Conservation (phyloP, 1,284 basidiomycete genomes). For the Cutaneotrichosporon cyanovorans region DNA sequence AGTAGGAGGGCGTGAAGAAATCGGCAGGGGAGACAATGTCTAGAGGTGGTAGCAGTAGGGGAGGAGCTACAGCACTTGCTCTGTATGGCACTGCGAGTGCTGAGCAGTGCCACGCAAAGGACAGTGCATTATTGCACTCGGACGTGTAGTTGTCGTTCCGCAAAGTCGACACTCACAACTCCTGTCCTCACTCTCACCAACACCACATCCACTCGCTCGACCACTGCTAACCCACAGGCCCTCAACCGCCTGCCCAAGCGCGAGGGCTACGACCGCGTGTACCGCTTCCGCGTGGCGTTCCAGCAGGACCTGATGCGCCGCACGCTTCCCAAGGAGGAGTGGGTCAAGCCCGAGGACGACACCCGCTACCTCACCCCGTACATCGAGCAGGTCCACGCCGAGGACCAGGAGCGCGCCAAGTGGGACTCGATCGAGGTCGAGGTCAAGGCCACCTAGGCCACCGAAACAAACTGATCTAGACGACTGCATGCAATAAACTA, state of each 20-base stretch:
- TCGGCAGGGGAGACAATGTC: no score
- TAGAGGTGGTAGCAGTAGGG: no score
- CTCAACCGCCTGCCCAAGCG: conserved; percentile 68
- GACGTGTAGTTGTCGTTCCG: background rate
- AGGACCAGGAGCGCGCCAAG: conserved; percentile 68
- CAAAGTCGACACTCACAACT: background rate
- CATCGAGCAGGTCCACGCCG: conserved; percentile 65
- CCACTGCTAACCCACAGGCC: conserved; percentile 53
- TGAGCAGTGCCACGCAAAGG: no score
- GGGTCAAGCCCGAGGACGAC: conserved; percentile 74
- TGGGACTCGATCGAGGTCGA: conserved; percentile 67
- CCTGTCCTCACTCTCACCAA: background rate
- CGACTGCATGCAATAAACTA: background rate
- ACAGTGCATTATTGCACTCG: no score
- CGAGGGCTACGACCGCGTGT: conserved; percentile 84
- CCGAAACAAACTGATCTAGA: conserved; percentile 3
- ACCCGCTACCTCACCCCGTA: conserved; percentile 79
- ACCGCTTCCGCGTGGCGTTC: conserved; percentile 76
- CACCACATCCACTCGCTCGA: no score
- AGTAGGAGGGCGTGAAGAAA: no score
- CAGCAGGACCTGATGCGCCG: conserved; percentile 75
- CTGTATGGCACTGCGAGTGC: no score
- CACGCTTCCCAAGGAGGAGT: conserved; percentile 75
- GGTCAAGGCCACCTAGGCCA: conserved; percentile 27
- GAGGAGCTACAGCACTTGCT: no score